These are phyloP conservation scores for Capsicum baccatum DNA, from an alignment of 257 asterid genomes.

Conservation along the genomic window DNA sequence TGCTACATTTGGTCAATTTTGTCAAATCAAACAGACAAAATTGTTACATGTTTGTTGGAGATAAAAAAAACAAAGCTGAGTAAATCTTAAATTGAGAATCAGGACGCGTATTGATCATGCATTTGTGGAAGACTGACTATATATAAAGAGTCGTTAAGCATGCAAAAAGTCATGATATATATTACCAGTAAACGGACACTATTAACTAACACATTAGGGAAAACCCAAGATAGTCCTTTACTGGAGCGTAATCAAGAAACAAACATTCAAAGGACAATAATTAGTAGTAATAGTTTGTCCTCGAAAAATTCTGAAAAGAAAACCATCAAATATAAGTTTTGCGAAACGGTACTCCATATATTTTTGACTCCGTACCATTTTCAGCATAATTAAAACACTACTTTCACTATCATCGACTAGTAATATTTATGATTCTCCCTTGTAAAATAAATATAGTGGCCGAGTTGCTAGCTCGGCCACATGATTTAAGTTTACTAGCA, in stretches of 20 bases:
- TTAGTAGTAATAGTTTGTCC: not conserved
- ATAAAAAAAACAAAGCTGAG: not conserved
- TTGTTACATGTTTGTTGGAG: too few relatives aligned
- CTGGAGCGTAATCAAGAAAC: not conserved
- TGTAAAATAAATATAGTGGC: not conserved
- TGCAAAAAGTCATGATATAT: not conserved
- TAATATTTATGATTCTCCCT: not conserved
- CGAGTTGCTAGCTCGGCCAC: not conserved
- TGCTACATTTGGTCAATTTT: too few relatives aligned
- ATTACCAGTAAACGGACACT: not conserved
- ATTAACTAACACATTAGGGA: not conserved
- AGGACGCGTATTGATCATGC: not conserved
- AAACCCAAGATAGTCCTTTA: not conserved
- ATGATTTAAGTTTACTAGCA: slow-evolving; percentile 44
- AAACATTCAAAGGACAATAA: not conserved
- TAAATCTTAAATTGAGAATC: not conserved
- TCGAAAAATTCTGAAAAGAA: not conserved
- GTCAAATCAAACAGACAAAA: too few relatives aligned
- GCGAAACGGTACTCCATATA: slow-evolving; percentile 6
- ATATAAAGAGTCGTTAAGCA: not conserved
- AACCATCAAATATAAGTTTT: not conserved
- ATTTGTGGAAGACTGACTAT: not conserved
- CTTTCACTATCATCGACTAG: not conserved
- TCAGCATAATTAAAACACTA: not conserved
- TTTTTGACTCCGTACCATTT: not conserved